Conservation (phyloP, 371 early-diverging fungal species). For the Lichtheimia ramosa region DNA sequence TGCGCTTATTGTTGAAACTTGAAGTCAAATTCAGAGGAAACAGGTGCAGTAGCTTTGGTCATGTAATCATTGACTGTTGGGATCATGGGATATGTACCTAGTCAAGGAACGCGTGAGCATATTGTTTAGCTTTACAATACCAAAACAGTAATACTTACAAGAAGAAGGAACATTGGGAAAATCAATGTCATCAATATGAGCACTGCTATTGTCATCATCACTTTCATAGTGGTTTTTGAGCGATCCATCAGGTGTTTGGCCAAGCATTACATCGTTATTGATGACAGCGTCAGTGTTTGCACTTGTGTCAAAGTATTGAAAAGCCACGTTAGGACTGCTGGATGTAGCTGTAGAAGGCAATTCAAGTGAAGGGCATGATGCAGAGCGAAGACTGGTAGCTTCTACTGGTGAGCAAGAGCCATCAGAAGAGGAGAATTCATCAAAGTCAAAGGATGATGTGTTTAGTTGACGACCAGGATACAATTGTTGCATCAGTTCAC, state of each 20-base stretch:
- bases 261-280: not conserved
- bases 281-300: conserved; percentile 2
- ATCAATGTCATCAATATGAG: conserved; percentile 11
- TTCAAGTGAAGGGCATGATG: conserved; percentile 14
- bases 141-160: not conserved
- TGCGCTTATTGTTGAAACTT: conserved; percentile 1
- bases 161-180: conserved; percentile 2
- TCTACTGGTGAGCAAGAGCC: conserved; percentile 9
- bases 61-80: not conserved
- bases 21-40: conserved; percentile 4
- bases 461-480: not conserved
- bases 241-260: not conserved
- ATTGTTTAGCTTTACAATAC: not conserved
- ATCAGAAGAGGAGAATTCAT: conserved; percentile 4
- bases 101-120: not conserved
- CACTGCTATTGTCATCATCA: conserved; percentile 15
- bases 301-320: not conserved
- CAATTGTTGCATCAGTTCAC: conserved; percentile 26
- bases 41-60: not conserved
- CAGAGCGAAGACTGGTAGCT: conserved; percentile 3
- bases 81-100: not conserved
- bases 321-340: not conserved
- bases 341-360: not conserved
- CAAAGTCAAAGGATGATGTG: not conserved
- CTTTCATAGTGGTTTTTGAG: conserved; percentile 2